Evolutionary conservation across 345 rosid species (phyloP).

Genomic region (Boechera divaricarpa): DNA sequence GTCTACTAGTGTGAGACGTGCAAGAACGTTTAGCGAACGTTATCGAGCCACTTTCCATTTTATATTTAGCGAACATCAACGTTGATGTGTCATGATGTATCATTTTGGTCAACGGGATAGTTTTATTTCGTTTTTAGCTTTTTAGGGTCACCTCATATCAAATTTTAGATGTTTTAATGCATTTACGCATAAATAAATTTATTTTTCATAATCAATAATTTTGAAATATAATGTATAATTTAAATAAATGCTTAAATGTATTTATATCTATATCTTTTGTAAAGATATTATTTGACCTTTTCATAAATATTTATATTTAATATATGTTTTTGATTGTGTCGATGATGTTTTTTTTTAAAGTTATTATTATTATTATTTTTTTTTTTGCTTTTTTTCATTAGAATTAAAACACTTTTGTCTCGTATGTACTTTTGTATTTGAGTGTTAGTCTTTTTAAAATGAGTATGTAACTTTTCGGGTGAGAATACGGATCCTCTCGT

Average conservation of each 20-base stretch:
- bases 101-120: not conserved
- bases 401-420: not conserved
- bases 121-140: not conserved
- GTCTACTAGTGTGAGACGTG: slow-evolving; percentile 23
- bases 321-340: not conserved
- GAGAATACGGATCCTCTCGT: too few species aligned
- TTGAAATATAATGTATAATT: not conserved
- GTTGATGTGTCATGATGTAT: not conserved
- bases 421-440: too few species aligned
- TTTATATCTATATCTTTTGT: not conserved
- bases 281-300: too few species aligned
- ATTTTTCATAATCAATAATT: not conserved
- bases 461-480: too few species aligned
- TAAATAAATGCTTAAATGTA: not conserved
- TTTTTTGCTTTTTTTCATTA: not conserved
- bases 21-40: slow-evolving; percentile 16
- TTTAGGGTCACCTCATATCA: not conserved
- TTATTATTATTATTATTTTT: not conserved
- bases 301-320: not conserved
- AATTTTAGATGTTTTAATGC: not conserved
- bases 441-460: too few species aligned
- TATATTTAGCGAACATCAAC: slow-evolving; percentile 7
- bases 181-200: not conserved
- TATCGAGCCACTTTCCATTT: slow-evolving; percentile 8
- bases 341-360: not conserved